A percentile compares a stretch with the other conserved stretches of the same genome.
phyloP scores from a whole-genome alignment of 2,329 filamentous ascomycete species.

The Aspergillus novofumigatus region DNA sequence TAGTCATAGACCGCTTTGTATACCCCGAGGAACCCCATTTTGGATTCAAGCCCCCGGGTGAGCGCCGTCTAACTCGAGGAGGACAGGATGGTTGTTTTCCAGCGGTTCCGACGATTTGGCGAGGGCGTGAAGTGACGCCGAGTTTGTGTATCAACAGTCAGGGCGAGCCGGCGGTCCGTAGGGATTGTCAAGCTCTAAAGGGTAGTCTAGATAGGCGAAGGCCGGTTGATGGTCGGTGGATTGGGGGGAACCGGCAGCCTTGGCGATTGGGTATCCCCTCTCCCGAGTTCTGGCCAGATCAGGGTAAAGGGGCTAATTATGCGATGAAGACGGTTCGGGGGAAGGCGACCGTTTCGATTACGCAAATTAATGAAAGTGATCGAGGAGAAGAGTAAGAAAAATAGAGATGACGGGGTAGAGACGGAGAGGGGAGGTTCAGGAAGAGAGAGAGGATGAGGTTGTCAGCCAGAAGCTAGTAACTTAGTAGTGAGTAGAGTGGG shows the following conservation, averaged over 20 bases:
- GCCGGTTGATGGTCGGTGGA: slow-evolving; percentile 12
- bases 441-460: slow-evolving; percentile 10
- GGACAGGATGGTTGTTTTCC: background rate
- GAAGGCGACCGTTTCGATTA: background rate
- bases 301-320: slow-evolving; percentile 1
- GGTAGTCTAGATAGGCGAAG: slow-evolving; percentile 8
- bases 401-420: slow-evolving; percentile 2
- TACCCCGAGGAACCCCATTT: slow-evolving; percentile 88
- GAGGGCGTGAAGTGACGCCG: background rate
- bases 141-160: background rate
- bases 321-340: background rate
- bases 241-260: slow-evolving; percentile 8
- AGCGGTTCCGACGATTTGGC: background rate
- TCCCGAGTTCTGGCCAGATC: background rate
- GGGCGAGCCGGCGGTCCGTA: background rate
- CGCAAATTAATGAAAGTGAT: background rate
- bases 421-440: slow-evolving; percentile 7
- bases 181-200: background rate
- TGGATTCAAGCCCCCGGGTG: slow-evolving; percentile 9
- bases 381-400: slow-evolving; percentile 1
- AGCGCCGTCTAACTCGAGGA: background rate
- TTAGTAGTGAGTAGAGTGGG: background rate
- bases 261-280: slow-evolving; percentile 2
- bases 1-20: slow-evolving; percentile 94
- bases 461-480: slow-evolving; percentile 9